Evolutionary conservation across 352 stramenopile species (phyloP).

Genomic region (Globisporangium heterothallicum): DNA sequence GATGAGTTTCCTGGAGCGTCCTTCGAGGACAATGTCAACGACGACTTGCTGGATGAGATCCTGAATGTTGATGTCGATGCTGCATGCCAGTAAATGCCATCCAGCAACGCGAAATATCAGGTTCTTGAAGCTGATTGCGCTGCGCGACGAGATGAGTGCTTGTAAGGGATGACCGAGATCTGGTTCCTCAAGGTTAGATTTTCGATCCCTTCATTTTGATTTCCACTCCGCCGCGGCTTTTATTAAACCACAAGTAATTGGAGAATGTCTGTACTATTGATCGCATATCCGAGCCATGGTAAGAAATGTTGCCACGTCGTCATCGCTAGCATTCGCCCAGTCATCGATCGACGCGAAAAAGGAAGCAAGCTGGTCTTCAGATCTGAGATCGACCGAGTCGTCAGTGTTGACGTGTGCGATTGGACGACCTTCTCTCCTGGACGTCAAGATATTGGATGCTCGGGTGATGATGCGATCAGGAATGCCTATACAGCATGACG

Average conservation of each 20-base stretch:
- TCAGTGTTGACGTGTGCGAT: constrained; percentile 20
- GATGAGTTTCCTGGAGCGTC: constrained; percentile 26
- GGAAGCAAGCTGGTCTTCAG: constrained; percentile 33
- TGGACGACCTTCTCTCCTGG: constrained; percentile 17
- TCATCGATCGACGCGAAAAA: constrained; percentile 52
- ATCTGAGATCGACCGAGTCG: constrained; percentile 21
- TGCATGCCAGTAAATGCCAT: constrained; percentile 4
- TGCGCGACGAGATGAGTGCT: neutral
- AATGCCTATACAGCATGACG: constrained; percentile 30
- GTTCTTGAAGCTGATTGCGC: constrained; percentile 1
- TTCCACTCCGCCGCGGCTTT: neutral
- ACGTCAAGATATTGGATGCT: constrained; percentile 41
- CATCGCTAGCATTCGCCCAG: constrained; percentile 37
- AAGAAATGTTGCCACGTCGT: constrained; percentile 43
- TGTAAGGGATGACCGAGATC: neutral
- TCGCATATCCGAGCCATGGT: constrained; percentile 42
- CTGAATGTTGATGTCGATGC: constrained; percentile 51
- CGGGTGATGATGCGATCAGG: constrained; percentile 31
- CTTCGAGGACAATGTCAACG: constrained; percentile 9
- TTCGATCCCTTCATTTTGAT: neutral
- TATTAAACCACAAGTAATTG: constrained; percentile 5
- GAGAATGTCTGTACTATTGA: constrained; percentile 18
- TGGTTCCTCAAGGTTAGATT: neutral
- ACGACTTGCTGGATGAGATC: constrained; percentile 41
- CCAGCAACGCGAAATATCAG: neutral